Conservation (phyloP, 305 asterid genomes). For the Rubia balearica region DNA sequence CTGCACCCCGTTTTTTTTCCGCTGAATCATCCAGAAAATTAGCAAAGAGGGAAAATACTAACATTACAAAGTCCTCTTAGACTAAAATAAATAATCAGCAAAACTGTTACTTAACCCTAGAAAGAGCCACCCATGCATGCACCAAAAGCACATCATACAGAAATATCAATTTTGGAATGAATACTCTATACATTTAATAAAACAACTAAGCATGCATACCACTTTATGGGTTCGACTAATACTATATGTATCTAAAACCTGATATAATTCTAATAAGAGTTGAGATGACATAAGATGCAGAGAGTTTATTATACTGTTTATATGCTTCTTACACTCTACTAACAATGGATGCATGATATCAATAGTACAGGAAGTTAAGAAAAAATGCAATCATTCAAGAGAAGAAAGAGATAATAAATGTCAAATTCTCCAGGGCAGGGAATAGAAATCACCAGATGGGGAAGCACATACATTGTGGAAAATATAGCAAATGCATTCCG, state of each 20-base stretch:
- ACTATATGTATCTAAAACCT: not conserved
- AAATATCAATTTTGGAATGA: not conserved
- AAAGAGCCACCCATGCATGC: not conserved
- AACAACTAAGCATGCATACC: not conserved
- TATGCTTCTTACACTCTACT: not conserved
- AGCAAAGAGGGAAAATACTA: not conserved
- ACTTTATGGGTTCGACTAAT: not conserved
- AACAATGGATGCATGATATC: not conserved
- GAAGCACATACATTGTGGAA: constrained; percentile 67
- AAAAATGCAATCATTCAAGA: not conserved
- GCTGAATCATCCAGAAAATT: not conserved
- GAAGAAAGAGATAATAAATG: not conserved
- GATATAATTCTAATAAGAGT: not conserved
- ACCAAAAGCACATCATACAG: not conserved
- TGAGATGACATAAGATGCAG: not conserved
- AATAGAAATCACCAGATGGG: constrained; percentile 8
- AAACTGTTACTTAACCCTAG: not conserved
- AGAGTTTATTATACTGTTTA: not conserved
- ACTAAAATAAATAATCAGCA: not conserved
- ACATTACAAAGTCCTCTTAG: not conserved
- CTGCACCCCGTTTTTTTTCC: not conserved
- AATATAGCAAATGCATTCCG: constrained; percentile 95
- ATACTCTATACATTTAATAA: not conserved
- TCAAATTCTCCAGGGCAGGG: not conserved
- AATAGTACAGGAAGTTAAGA: not conserved